Conservation (phyloP, 495 filamentous ascomycete species). For the Massariosphaeria phaeospora region DNA sequence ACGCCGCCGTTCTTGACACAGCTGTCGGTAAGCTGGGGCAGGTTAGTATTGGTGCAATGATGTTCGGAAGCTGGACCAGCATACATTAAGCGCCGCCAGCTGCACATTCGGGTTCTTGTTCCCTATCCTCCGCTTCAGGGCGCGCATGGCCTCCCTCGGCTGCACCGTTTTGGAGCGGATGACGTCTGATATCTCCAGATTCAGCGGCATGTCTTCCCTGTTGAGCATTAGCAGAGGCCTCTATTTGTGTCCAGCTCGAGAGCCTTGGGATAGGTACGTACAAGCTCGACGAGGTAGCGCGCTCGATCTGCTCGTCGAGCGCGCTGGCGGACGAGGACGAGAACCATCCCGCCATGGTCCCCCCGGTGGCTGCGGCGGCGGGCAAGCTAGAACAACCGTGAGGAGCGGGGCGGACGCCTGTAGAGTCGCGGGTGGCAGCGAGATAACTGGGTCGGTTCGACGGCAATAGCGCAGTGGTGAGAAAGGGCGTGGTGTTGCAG, state of each 20-base stretch:
- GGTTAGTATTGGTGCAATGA: slow-evolving; percentile 22
- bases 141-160: slow-evolving; percentile 95
- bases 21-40: slow-evolving; percentile 75
- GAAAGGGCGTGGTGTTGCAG: not conserved
- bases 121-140: slow-evolving; percentile 85
- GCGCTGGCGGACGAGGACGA: slow-evolving; percentile 61
- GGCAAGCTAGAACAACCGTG: too few species aligned
- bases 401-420: slow-evolving; percentile 21
- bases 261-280: slow-evolving; percentile 42
- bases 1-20: slow-evolving; percentile 97
- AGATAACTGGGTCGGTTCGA: not conserved
- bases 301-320: slow-evolving; percentile 94
- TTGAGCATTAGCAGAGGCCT: slow-evolving; percentile 15
- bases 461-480: not conserved
- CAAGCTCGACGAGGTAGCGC: slow-evolving; percentile 89
- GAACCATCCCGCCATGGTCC: slow-evolving; percentile 82
- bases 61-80: slow-evolving; percentile 21
- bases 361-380: too few species aligned
- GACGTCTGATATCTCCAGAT: slow-evolving; percentile 93
- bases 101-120: slow-evolving; percentile 97
- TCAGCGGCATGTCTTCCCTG: slow-evolving; percentile 93
- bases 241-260: not conserved
- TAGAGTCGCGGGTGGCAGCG: not conserved
- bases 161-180: slow-evolving; percentile 95
- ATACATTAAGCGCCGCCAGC: slow-evolving; percentile 82